These are phyloP conservation scores for Nitzschia sp. DNA, from an alignment of 108 stramenopile species.

Conservation along the genomic window DNA sequence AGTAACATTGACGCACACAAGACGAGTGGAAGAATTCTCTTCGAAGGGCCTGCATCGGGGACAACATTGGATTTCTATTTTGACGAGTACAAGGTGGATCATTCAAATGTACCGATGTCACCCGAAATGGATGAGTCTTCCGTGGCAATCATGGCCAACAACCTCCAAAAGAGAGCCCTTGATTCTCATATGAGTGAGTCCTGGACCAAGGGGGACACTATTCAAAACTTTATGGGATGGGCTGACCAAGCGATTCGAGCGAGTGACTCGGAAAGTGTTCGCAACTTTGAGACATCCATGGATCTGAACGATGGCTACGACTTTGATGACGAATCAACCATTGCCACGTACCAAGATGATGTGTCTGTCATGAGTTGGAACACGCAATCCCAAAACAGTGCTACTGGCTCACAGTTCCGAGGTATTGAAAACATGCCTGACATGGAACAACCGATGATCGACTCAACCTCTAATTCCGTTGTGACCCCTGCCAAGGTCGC, in stretches of 20 bases:
- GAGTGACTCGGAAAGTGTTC: slow-evolving; percentile 31
- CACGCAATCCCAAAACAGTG: not conserved
- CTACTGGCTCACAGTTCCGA: not conserved
- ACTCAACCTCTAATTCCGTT: not conserved
- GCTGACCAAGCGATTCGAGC: slow-evolving; percentile 19
- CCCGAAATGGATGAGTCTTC: slow-evolving; percentile 26
- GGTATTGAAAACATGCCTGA: slow-evolving; percentile 1
- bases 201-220: slow-evolving; percentile 22
- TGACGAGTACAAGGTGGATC: not conserved
- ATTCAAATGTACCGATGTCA: not conserved
- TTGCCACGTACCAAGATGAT: slow-evolving; percentile 36
- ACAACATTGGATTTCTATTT: no score
- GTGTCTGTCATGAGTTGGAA: slow-evolving; percentile 28
- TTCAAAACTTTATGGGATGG: slow-evolving; percentile 26
- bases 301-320: slow-evolving; percentile 22
- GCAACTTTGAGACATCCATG: slow-evolving; percentile 12
- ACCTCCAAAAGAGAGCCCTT: slow-evolving; percentile 8
- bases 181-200: not conserved
- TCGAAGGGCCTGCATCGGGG: no score
- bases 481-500: slow-evolving; percentile 25
- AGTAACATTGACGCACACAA: not conserved
- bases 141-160: slow-evolving; percentile 31
- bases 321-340: slow-evolving; percentile 36
- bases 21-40: no score
- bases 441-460: not conserved